Evolutionary conservation across 2,329 filamentous ascomycete species (phyloP).

Genomic region (Fonsecaea pedrosoi): DNA sequence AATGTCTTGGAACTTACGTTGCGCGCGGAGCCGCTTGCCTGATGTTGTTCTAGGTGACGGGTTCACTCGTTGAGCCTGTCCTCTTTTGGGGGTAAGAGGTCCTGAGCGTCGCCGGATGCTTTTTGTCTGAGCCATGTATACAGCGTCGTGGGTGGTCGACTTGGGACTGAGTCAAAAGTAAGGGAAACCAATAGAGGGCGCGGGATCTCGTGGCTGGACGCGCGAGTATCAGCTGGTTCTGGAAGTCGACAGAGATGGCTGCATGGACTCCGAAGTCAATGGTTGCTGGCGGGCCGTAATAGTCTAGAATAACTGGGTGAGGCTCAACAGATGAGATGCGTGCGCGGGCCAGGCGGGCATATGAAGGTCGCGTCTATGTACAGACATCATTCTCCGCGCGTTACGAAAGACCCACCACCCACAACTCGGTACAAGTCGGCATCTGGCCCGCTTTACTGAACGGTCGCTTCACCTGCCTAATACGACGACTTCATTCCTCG

Average conservation of each 20-base stretch:
- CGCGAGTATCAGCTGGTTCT: not conserved
- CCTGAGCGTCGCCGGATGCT: conserved; percentile 30
- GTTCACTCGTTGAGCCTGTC: conserved; percentile 31
- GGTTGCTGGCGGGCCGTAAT: not conserved
- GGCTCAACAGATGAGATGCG: not conserved
- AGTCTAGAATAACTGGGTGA: not conserved
- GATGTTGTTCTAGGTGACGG: conserved; percentile 31
- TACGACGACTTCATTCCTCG: not conserved
- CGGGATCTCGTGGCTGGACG: not conserved
- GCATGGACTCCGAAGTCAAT: not conserved
- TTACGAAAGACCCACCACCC: not conserved
- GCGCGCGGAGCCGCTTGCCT: conserved; percentile 38
- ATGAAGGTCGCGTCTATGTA: conserved; percentile 3
- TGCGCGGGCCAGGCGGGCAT: conserved; percentile 10
- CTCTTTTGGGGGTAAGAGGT: conserved; percentile 29
- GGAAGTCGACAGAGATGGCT: not conserved
- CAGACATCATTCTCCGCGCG: conserved; percentile 1
- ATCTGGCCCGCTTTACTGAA: not conserved
- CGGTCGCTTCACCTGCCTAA: not conserved
- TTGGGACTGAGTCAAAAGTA: not conserved
- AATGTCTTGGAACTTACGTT: conserved; percentile 40
- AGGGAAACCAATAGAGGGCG: not conserved
- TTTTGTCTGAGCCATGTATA: conserved; percentile 36
- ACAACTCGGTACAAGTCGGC: not conserved
- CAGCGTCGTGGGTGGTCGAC: not conserved